Evolutionary conservation across 2,329 filamentous ascomycete genomes (phyloP), one percentile per base, ranked within the genome.

Genomic region (Aspergillus piperis): DNA sequence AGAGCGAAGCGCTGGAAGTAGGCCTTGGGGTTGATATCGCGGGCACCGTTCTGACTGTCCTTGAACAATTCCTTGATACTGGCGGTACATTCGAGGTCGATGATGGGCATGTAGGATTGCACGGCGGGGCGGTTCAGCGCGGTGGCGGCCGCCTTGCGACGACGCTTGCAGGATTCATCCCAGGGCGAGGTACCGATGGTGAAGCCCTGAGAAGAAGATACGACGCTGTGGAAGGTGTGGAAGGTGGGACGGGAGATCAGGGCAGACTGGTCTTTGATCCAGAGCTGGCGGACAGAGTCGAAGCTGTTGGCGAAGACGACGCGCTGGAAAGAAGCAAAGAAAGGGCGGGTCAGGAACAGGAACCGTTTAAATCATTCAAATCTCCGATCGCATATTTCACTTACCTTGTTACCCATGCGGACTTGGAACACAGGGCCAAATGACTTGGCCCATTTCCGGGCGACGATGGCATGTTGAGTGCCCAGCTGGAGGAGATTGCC

Each of bases 101-200:
- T 87, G 66, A 92, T 90, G 0, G 90, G 90, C 85, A 92, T 90
- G 73, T 94, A 94, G 0, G 87, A 88, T 69, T 91, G 88, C 1
- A 90, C 85, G 0, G 90, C 87, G 0, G 90, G 90, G 0, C 88
- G 84, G 72, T 93, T 93, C 21, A 94, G 81, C 0, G 91, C 90
- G 0, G 90, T 92, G 3, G 89, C 90, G 1, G 90, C 90, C 0
- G 89, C 90, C 78, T 92, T 93, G 63, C 91, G 85, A 8, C 90
- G 84, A 23, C 83, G 81, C 74, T 93, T 94, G 77, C 89, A 91
- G 2, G 87, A 91, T 54, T 92, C 90, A 63, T 93, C 90, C 88
- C 90, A 95, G 0, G 91, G 90, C 0, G 90, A 92, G 0, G 90
- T 92, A 1, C 91, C 91, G 62, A 95, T 92, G 0, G 90, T 94